Conservation (phyloP, 192 early-diverging fungal species). For the Helicostylum pulchrum region DNA sequence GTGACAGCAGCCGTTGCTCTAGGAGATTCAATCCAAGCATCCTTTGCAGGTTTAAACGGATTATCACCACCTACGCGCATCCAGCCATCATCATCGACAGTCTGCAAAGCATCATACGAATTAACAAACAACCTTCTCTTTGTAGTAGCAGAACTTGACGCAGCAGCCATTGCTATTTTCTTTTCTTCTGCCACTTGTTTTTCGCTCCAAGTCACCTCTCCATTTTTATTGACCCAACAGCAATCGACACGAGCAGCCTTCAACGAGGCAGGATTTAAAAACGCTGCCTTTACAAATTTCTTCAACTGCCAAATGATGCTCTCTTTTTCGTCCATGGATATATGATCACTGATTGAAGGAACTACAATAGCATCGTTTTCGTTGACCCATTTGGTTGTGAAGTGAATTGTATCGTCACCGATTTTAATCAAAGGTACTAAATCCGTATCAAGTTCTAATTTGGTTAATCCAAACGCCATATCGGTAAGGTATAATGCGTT, state of each 20-base stretch:
- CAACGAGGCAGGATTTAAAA: slow-evolving; percentile 21
- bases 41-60: background rate
- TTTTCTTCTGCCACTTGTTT: background rate
- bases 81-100: slow-evolving; percentile 13
- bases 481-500: slow-evolving; percentile 56
- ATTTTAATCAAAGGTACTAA: slow-evolving; percentile 43
- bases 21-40: slow-evolving; percentile 11
- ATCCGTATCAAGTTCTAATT: slow-evolving; percentile 43
- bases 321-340: slow-evolving; percentile 53
- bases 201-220: slow-evolving; percentile 45
- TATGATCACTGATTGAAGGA: slow-evolving; percentile 35
- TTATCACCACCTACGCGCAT: slow-evolving; percentile 3
- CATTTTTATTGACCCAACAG: slow-evolving; percentile 57
- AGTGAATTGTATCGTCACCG: slow-evolving; percentile 36
- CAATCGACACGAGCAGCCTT: slow-evolving; percentile 42
- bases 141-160: background rate
- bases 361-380: slow-evolving; percentile 52
- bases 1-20: background rate
- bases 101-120: slow-evolving; percentile 8
- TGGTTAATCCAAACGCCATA: slow-evolving; percentile 49
- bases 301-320: slow-evolving; percentile 40
- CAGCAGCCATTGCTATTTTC: background rate
- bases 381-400: slow-evolving; percentile 47
- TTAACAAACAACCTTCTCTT: background rate
- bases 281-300: slow-evolving; percentile 34